Conservation (phyloP, 192 early-diverging fungal genomes). For the Geranomyces variabilis region DNA sequence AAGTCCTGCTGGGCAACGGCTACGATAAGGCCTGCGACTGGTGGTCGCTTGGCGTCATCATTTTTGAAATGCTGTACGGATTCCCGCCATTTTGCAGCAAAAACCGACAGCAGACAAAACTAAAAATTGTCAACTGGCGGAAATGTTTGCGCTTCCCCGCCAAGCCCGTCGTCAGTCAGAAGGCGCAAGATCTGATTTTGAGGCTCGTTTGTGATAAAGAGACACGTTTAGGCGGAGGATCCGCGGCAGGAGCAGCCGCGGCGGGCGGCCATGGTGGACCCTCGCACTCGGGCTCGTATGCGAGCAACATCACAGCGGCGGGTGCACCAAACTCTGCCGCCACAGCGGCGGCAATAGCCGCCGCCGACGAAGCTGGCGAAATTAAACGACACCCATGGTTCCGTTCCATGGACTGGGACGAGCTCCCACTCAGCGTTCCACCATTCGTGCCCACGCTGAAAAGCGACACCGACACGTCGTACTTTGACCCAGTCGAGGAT, state of each 20-base stretch:
- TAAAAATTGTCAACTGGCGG: slow-evolving; percentile 72
- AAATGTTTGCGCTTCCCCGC: slow-evolving; percentile 62
- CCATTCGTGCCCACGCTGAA: slow-evolving; percentile 46
- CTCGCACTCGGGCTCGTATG: background rate
- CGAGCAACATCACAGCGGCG: slow-evolving; percentile 3
- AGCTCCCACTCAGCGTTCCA: slow-evolving; percentile 22
- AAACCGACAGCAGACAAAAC: slow-evolving; percentile 60
- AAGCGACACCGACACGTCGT: slow-evolving; percentile 39
- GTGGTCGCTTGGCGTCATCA: slow-evolving; percentile 77
- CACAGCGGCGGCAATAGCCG: background rate
- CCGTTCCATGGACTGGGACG: slow-evolving; percentile 46
- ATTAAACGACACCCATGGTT: slow-evolving; percentile 61
- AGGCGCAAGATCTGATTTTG: slow-evolving; percentile 66
- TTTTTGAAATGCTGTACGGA: slow-evolving; percentile 78
- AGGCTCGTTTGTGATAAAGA: slow-evolving; percentile 63
- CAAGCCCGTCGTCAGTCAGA: slow-evolving; percentile 52
- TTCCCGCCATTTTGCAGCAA: slow-evolving; percentile 68
- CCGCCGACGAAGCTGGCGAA: slow-evolving; percentile 36
- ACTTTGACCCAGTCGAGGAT: slow-evolving; percentile 59
- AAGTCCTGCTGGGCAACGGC: slow-evolving; percentile 51
- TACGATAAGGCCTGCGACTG: slow-evolving; percentile 72
- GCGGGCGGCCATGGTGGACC: background rate
- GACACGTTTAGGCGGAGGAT: slow-evolving; percentile 52
- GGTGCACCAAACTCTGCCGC: background rate
- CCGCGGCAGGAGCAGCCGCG: background rate